Conservation (phyloP, 2,329 filamentous ascomycete genomes). For the Camillea tinctor region DNA sequence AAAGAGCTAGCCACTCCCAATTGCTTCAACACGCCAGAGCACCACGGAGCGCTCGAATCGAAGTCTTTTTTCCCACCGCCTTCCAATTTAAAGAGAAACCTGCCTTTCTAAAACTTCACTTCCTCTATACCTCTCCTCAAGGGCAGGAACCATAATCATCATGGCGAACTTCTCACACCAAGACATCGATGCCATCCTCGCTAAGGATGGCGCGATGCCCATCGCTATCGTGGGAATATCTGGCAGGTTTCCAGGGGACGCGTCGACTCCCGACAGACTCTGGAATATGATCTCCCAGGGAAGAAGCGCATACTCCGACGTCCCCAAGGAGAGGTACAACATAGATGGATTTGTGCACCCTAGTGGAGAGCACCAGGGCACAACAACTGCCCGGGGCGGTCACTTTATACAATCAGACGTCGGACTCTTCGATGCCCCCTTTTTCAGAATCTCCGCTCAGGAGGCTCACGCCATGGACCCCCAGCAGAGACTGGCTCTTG, state of each 20-base stretch:
- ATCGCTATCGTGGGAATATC: conserved; percentile 29
- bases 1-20: neutral
- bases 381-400: conserved; percentile 25
- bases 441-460: conserved; percentile 30
- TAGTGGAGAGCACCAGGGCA: conserved; percentile 27
- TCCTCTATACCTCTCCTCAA: neutral
- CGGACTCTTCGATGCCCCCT: conserved; percentile 29
- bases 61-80: neutral
- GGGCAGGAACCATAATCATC: conserved; percentile 7
- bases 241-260: conserved; percentile 30
- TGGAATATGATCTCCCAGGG: conserved; percentile 29
- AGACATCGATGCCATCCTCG: conserved; percentile 25
- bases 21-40: neutral
- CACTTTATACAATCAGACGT: conserved; percentile 30
- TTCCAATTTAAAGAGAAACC: neutral
- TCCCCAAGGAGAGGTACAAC: conserved; percentile 28
- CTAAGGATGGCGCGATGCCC: conserved; percentile 26
- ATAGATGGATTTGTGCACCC: conserved; percentile 30
- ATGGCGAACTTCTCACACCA: conserved; percentile 19
- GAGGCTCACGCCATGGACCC: conserved; percentile 35
- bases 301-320: conserved; percentile 26
- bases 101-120: neutral
- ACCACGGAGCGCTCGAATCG: neutral
- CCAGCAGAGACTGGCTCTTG: conserved; percentile 32
- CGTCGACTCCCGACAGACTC: conserved; percentile 26